phyloP scores from a whole-genome alignment of 2,329 filamentous ascomycete genomes.

The Sporothrix brunneoviolacea region DNA sequence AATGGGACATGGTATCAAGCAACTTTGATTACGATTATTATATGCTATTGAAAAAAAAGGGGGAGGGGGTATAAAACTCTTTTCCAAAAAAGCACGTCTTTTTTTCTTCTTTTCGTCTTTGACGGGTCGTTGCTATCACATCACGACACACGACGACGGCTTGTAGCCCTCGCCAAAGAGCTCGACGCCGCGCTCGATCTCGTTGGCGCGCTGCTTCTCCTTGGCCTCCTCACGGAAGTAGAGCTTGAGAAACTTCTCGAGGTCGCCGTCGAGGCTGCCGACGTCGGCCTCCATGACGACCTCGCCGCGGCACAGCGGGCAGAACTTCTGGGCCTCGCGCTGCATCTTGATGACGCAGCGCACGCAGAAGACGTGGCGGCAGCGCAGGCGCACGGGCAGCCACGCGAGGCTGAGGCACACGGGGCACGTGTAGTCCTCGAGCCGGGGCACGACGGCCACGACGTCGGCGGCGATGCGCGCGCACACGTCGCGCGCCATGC shows the following conservation, averaged over 20 bases:
- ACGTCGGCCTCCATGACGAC: constrained; percentile 65
- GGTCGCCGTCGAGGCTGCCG: constrained; percentile 62
- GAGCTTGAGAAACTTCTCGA: constrained; percentile 62
- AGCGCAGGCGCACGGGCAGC: constrained; percentile 70
- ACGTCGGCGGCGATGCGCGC: constrained; percentile 67
- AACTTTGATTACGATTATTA: too few relatives aligned
- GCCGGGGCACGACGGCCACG: constrained; percentile 65
- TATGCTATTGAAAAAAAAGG: constrained; percentile 1
- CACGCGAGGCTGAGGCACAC: constrained; percentile 75
- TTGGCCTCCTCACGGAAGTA: constrained; percentile 69
- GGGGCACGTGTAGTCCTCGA: constrained; percentile 80
- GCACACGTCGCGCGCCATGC: constrained; percentile 69
- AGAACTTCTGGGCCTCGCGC: constrained; percentile 58
- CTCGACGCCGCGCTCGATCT: constrained; percentile 67
- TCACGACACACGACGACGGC: constrained; percentile 51
- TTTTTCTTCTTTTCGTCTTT: too few relatives aligned
- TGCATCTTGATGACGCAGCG: constrained; percentile 77
- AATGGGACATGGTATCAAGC: too few relatives aligned
- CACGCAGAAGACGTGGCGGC: constrained; percentile 76
- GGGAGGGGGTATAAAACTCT: constrained; percentile 6
- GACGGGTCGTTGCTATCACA: constrained; percentile 35
- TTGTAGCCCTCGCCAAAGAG: constrained; percentile 62
- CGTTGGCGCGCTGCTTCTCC: constrained; percentile 63
- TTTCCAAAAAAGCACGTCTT: neutral
- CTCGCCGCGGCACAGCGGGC: constrained; percentile 68